Evolutionary conservation across 805 yeast species (phyloP).

Genomic region (Ogataea dorogensis): DNA sequence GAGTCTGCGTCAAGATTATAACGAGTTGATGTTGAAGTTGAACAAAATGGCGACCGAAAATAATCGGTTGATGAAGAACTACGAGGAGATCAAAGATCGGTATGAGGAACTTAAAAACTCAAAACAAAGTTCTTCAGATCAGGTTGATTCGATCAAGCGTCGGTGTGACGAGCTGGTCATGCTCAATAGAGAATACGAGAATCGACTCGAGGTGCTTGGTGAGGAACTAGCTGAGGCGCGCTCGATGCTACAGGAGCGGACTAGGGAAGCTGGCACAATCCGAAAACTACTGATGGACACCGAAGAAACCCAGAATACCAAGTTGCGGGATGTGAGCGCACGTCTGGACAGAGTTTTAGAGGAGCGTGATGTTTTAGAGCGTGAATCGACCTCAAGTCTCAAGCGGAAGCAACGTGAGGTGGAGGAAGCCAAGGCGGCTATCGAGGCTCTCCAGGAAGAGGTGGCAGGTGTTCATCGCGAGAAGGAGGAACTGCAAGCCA

Average conservation of each 20-base stretch:
- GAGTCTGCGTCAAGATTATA: conserved; percentile 30
- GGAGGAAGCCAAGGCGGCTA: conserved; percentile 55
- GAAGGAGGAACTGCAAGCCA: conserved; percentile 8
- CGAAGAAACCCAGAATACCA: conserved; percentile 54
- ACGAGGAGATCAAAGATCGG: conserved; percentile 41
- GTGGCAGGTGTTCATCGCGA: conserved; percentile 17
- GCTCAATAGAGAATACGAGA: conserved; percentile 63
- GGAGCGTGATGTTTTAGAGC: conserved; percentile 61
- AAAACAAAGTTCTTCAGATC: conserved; percentile 34
- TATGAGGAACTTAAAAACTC: conserved; percentile 36
- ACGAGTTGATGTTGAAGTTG: conserved; percentile 37
- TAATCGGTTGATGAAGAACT: conserved; percentile 38
- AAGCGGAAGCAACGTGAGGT: conserved; percentile 63
- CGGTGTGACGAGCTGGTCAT: conserved; percentile 71
- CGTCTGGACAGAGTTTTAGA: conserved; percentile 52
- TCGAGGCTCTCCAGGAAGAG: conserved; percentile 35
- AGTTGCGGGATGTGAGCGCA: conserved; percentile 53
- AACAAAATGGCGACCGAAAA: conserved; percentile 43
- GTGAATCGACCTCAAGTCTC: conserved; percentile 45
- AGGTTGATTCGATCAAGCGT: conserved; percentile 51
- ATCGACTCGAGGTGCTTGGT: conserved; percentile 62
- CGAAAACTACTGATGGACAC: conserved; percentile 66
- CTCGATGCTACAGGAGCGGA: conserved; percentile 71
- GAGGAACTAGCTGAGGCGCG: conserved; percentile 82
- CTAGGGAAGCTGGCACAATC: conserved; percentile 73